Conservation (phyloP, 2,329 filamentous ascomycete genomes). For the Blastomyces emzantsi region DNA sequence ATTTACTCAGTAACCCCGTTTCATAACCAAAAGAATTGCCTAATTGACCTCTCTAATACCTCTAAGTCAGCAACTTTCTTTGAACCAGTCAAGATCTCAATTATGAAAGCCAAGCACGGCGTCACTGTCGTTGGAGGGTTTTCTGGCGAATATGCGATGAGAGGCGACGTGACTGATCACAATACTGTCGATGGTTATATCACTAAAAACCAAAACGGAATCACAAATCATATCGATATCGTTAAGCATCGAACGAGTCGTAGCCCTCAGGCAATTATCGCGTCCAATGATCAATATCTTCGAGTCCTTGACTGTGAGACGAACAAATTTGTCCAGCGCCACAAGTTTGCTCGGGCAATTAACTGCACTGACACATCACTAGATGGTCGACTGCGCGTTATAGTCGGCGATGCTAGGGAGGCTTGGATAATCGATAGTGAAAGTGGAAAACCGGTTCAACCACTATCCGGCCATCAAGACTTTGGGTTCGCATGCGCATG, state of each 20-base stretch:
- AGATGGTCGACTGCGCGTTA: slow-evolving; percentile 36
- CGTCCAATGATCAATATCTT: slow-evolving; percentile 49
- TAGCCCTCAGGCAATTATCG: slow-evolving; percentile 45
- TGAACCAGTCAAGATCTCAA: slow-evolving; percentile 42
- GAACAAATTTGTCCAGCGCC: slow-evolving; percentile 32
- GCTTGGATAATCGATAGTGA: slow-evolving; percentile 38
- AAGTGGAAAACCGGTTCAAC: slow-evolving; percentile 32
- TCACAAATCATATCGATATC: slow-evolving; percentile 52
- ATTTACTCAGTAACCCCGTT: slow-evolving; percentile 44
- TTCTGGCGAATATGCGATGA: slow-evolving; percentile 48
- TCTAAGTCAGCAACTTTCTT: slow-evolving; percentile 30
- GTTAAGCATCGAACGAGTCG: slow-evolving; percentile 41
- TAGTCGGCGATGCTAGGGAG: slow-evolving; percentile 37
- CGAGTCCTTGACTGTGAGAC: slow-evolving; percentile 47
- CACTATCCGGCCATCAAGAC: slow-evolving; percentile 34
- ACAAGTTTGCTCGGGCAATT: slow-evolving; percentile 33
- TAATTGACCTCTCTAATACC: slow-evolving; percentile 43
- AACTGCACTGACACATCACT: slow-evolving; percentile 40
- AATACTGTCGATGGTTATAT: slow-evolving; percentile 39
- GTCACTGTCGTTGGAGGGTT: slow-evolving; percentile 50
- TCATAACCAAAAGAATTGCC: slow-evolving; percentile 32
- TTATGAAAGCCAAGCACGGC: slow-evolving; percentile 42
- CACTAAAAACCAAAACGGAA: slow-evolving; percentile 43
- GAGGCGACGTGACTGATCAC: slow-evolving; percentile 28
- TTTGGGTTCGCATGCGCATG: slow-evolving; percentile 41